Evolutionary conservation across 805 yeast species (phyloP), one percentile per base, ranked within the genome.

Genomic region (Candida anglica): DNA sequence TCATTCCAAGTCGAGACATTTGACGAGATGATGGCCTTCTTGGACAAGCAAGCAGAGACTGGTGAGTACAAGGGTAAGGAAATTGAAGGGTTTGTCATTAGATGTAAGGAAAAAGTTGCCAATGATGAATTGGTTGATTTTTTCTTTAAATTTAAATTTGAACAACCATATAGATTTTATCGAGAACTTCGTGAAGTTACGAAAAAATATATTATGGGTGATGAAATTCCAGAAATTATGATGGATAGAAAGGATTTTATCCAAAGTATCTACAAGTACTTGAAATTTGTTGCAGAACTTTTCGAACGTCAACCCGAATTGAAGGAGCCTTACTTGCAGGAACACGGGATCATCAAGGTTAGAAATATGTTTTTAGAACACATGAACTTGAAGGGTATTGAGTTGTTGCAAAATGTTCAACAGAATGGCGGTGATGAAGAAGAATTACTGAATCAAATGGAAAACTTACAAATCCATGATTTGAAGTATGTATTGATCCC

Each of bases 131-230:
- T 40, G 15, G 38, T 42, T 1, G 85, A 80, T 42, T 87, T 73
- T 48, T 86, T 91, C 58, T 93, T 88, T 75, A 93, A 93, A 60
- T 93, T 67, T 64, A 93, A 93, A 58, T 93, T 93, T 56, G 95
- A 88, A 45, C 95, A 93, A 59, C 98, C 98, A 0, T 93, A 93
- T 53, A 61, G 88, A 28, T 72, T 93, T 72, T 93, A 88, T 56
- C 71, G 99, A 38, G 86, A 84, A 47, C 78, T 94, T 75, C 72
- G 99, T 44, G 98, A 93, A 49, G 84, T 79, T 2, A 87, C 97
- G 1, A 80, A 75, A 50, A 64, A 63, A 28, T 73, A 74, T 40
- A 67, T 84, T 7, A 37, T 48, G 0, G 55, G 56, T 1, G 62
- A 61, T 11, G 50, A 50, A 3, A 42, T 42, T 20, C 52, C 48